These are phyloP conservation scores for Dimocarpus longan DNA, from an alignment of 345 rosid genomes.

Conservation along the genomic window DNA sequence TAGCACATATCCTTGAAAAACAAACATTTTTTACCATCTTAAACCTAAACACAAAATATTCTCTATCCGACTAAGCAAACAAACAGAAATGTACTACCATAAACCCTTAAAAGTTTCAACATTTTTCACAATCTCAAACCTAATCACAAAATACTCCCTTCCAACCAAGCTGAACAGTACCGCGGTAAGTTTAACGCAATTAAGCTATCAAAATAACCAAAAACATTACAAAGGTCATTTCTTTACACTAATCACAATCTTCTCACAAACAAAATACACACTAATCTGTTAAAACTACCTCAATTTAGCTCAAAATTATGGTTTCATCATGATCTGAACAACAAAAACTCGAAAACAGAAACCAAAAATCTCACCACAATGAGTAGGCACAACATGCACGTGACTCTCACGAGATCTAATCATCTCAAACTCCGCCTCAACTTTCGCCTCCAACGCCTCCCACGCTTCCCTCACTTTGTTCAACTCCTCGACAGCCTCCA, in stretches of 20 bases:
- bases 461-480: slow-evolving; percentile 56
- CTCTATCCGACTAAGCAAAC: background rate
- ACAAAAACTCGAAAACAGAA: background rate
- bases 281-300: background rate
- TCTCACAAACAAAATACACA: background rate
- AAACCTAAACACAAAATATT: background rate
- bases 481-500: slow-evolving; percentile 35
- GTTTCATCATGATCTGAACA: background rate
- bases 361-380: slow-evolving; percentile 69
- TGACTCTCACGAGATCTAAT: slow-evolving; percentile 76
- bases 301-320: background rate
- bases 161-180: background rate
- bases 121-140: background rate
- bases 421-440: slow-evolving; percentile 79
- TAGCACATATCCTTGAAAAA: background rate
- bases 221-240: background rate
- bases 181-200: background rate
- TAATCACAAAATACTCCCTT: background rate
- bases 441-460: slow-evolving; percentile 77
- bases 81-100: too few species aligned
- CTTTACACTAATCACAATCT: background rate
- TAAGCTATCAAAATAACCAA: background rate
- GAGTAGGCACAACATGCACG: slow-evolving; percentile 84
- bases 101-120: background rate
- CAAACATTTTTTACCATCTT: background rate